These are phyloP conservation scores for Lolium multiflorum DNA, from an alignment of 176 grass and related monocot species.

Conservation along the genomic window DNA sequence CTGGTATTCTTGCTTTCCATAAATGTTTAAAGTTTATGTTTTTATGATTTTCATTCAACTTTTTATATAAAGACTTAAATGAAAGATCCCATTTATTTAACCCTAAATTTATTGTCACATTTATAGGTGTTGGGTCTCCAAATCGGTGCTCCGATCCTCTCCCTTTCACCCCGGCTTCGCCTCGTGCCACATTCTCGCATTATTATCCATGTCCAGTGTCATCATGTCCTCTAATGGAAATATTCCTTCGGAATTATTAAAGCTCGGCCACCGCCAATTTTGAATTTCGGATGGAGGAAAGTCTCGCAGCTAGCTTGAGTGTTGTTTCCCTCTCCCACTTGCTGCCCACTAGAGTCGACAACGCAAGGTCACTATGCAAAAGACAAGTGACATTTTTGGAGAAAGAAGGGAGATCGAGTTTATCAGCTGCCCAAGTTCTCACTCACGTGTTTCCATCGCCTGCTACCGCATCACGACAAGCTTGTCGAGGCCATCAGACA, in stretches of 20 bases:
- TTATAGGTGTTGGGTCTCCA: too few species aligned
- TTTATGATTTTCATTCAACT: too few species aligned
- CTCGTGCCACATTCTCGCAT: too few species aligned
- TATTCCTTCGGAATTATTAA: conserved; percentile 35
- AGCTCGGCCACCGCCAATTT: background rate
- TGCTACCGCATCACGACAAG: background rate
- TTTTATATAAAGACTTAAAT: too few species aligned
- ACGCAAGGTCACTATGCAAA: background rate
- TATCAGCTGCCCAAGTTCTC: background rate
- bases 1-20: too few species aligned
- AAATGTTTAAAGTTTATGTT: too few species aligned
- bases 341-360: conserved; percentile 7
- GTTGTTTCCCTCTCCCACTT: background rate
- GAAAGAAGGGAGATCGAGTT: background rate
- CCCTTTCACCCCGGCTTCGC: too few species aligned
- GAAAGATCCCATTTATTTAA: too few species aligned
- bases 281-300: conserved; percentile 1
- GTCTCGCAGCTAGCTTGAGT: background rate
- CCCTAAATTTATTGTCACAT: too few species aligned
- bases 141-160: too few species aligned
- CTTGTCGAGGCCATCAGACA: too few species aligned
- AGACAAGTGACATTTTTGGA: conserved; percentile 9
- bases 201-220: background rate
- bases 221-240: background rate
- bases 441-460: background rate